Conservation (phyloP, 768 basidiomycete genomes). For the Mycena floridula region DNA sequence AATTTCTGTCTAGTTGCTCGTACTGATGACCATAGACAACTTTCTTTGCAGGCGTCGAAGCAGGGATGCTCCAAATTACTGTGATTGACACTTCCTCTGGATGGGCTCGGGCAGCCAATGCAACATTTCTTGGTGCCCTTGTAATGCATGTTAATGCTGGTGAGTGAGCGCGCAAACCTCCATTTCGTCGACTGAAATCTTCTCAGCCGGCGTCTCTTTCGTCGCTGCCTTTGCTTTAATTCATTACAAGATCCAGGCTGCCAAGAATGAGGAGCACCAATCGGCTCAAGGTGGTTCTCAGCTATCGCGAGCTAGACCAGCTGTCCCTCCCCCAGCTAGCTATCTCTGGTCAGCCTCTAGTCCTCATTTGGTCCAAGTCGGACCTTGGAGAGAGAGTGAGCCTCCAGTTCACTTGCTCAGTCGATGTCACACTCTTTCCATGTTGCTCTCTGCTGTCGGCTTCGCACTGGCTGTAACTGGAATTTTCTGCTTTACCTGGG, state of each 20-base stretch:
- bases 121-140: constrained; percentile 44
- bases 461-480: constrained; percentile 47
- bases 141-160: constrained; percentile 49
- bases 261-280: constrained; percentile 39
- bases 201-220: constrained; percentile 36
- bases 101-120: constrained; percentile 32
- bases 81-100: constrained; percentile 18
- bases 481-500: constrained; percentile 47
- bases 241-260: constrained; percentile 48
- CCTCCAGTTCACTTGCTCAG: constrained; percentile 41
- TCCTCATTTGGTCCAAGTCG: constrained; percentile 48
- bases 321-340: constrained; percentile 13
- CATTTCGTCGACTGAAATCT: not conserved
- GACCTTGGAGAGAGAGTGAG: constrained; percentile 31
- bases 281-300: constrained; percentile 15
- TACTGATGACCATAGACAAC: constrained; percentile 37
- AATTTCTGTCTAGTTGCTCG: not conserved
- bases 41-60: constrained; percentile 56
- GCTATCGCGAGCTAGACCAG: no score
- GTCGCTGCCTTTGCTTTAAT: constrained; percentile 51
- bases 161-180: constrained; percentile 15
- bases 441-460: constrained; percentile 37
- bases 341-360: constrained; percentile 33
- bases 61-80: constrained; percentile 42
- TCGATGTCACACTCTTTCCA: constrained; percentile 43